phyloP scores from a whole-genome alignment of 352 stramenopile genomes.

The Globisporangium nunn region DNA sequence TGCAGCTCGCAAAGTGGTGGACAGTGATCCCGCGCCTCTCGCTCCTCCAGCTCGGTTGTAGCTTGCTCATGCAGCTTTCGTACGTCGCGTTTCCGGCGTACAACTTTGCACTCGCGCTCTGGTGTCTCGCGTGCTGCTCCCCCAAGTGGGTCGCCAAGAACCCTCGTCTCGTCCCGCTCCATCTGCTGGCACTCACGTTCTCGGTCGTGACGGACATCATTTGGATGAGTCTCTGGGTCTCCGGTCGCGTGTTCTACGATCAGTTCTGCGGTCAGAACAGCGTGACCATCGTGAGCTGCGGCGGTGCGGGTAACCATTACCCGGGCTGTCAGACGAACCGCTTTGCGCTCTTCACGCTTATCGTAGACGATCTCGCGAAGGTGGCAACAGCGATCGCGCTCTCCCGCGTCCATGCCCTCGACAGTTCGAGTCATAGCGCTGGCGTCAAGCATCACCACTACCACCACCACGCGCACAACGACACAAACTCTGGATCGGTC shows the following conservation, averaged over 20 bases:
- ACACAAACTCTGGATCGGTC: neutral
- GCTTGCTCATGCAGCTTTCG: slow-evolving; percentile 69
- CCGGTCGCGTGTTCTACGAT: slow-evolving; percentile 64
- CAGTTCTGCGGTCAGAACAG: slow-evolving; percentile 53
- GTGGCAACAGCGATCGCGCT: slow-evolving; percentile 29
- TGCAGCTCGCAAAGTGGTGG: slow-evolving; percentile 33
- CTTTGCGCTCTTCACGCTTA: slow-evolving; percentile 54
- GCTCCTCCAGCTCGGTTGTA: slow-evolving; percentile 42
- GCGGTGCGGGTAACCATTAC: slow-evolving; percentile 47
- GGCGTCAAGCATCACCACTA: neutral
- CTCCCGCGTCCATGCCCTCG: slow-evolving; percentile 36
- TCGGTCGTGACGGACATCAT: slow-evolving; percentile 64
- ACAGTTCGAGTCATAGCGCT: neutral
- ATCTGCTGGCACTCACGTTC: slow-evolving; percentile 37
- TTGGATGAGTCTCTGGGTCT: slow-evolving; percentile 77
- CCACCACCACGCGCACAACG: slow-evolving; percentile 1
- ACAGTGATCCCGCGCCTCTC: slow-evolving; percentile 27
- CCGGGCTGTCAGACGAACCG: slow-evolving; percentile 67
- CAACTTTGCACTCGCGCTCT: slow-evolving; percentile 71
- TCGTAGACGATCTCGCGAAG: slow-evolving; percentile 56
- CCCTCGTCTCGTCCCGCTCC: slow-evolving; percentile 35
- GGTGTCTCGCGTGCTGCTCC: slow-evolving; percentile 51
- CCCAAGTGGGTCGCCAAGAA: slow-evolving; percentile 44
- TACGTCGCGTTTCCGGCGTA: slow-evolving; percentile 79
- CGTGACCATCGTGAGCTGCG: slow-evolving; percentile 64